phyloP scores from a whole-genome alignment of 106 monocot species.

The Apostasia ramifera region DNA sequence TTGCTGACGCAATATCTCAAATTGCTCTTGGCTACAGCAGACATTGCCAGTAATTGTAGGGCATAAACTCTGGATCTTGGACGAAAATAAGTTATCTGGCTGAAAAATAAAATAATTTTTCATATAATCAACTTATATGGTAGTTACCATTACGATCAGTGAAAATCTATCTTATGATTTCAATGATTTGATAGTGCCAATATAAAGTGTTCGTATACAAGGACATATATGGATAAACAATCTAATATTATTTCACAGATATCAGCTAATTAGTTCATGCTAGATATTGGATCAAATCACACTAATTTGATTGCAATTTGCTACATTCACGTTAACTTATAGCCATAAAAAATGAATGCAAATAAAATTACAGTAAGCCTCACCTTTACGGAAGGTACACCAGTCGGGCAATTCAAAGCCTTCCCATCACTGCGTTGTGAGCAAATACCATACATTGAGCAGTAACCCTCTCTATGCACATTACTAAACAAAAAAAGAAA shows the following conservation, averaged over 20 bases:
- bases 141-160: background rate
- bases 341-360: background rate
- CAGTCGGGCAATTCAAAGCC: slow-evolving; percentile 55
- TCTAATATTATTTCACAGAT: background rate
- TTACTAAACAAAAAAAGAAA: slow-evolving; percentile 18
- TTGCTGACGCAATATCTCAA: slow-evolving; percentile 72
- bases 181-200: background rate
- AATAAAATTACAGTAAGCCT: slow-evolving; percentile 1
- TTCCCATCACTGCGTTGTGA: slow-evolving; percentile 72
- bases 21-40: slow-evolving; percentile 77
- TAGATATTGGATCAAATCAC: background rate
- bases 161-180: background rate
- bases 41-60: slow-evolving; percentile 84
- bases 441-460: slow-evolving; percentile 89
- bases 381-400: slow-evolving; percentile 57
- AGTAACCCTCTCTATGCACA: slow-evolving; percentile 53
- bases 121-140: background rate
- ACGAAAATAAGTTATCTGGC: slow-evolving; percentile 85
- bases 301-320: background rate
- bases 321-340: background rate
- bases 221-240: slow-evolving; percentile 2
- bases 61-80: slow-evolving; percentile 94
- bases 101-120: slow-evolving; percentile 22
- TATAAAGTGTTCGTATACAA: background rate
- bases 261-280: background rate